Percentiles rank a stretch among this genome's conserved stretches.
Evolutionary conservation across 108 stramenopile genomes (phyloP).

Genomic region (Stephanodiscus triporus): DNA sequence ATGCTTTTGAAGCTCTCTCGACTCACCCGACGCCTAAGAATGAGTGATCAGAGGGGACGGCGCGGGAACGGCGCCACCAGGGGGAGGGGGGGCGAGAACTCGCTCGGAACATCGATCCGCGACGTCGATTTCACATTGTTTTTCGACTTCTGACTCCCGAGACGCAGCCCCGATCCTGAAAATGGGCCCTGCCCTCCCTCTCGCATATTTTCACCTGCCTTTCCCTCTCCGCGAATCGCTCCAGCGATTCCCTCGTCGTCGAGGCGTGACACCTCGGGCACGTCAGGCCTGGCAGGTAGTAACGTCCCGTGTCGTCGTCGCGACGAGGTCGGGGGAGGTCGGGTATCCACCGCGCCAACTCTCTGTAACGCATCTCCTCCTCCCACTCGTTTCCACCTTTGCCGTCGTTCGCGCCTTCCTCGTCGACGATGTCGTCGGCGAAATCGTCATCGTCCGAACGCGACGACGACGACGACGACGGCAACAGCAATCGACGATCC

Average conservation of each 20-base stretch:
- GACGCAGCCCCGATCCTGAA: too few relatives aligned
- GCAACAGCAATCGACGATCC: conserved; percentile 34
- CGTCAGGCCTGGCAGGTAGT: conserved; percentile 47
- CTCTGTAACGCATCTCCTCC: neutral
- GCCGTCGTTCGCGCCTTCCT: neutral
- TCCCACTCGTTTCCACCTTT: neutral
- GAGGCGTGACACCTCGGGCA: conserved; percentile 46
- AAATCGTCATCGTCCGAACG: neutral
- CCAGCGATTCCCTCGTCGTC: conserved; percentile 38
- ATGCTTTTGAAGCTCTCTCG: too few relatives aligned
- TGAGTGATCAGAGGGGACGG: too few relatives aligned
- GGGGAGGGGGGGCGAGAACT: too few relatives aligned
- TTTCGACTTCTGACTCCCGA: too few relatives aligned
- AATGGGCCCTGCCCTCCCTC: conserved; percentile 41
- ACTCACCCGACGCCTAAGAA: too few relatives aligned
- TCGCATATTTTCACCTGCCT: conserved; percentile 42
- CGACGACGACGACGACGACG: neutral
- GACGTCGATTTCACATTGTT: too few relatives aligned
- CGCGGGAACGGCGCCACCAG: too few relatives aligned
- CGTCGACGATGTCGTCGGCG: neutral
- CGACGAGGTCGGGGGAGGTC: conserved; percentile 29
- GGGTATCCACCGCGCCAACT: conserved; percentile 17
- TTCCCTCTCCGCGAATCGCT: conserved; percentile 41
- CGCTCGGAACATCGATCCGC: too few relatives aligned
- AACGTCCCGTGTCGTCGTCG: conserved; percentile 13